Conservation (phyloP, 208 protist species). For the Acanthamoeba lenticulata region DNA sequence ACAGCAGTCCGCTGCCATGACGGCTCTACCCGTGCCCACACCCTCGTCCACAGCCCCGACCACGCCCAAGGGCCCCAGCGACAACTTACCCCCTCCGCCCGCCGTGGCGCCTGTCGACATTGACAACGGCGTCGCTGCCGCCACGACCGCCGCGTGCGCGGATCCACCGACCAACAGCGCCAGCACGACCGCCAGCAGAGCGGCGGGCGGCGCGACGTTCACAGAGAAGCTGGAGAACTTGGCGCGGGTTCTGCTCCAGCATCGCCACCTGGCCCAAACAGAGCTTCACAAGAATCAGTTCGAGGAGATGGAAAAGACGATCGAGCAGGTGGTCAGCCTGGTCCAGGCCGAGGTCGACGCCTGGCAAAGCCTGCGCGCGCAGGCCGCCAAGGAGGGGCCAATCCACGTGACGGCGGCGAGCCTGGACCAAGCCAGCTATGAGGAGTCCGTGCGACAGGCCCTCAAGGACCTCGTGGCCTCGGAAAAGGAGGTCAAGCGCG, state of each 20-base stretch:
- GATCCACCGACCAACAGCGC: neutral
- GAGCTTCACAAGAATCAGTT: slow-evolving; percentile 7
- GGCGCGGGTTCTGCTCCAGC: neutral
- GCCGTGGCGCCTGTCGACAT: too few relatives aligned
- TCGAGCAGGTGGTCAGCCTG: neutral
- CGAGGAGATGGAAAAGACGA: neutral
- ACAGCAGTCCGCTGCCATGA: too few relatives aligned
- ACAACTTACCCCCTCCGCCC: too few relatives aligned
- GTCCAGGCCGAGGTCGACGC: neutral
- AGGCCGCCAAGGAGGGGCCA: neutral
- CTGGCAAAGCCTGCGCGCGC: neutral
- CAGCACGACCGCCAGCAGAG: neutral
- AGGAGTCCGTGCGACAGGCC: neutral
- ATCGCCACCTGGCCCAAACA: neutral
- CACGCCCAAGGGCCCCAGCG: too few relatives aligned
- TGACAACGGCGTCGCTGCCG: too few relatives aligned
- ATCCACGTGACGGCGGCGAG: neutral
- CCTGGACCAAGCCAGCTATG: neutral
- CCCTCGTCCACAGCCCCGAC: too few relatives aligned
- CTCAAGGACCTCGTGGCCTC: neutral
- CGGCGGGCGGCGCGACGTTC: neutral
- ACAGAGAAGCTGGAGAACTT: neutral
- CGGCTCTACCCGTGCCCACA: too few relatives aligned
- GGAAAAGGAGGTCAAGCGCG: neutral
- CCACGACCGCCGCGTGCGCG: too few relatives aligned